phyloP scores from a whole-genome alignment of 2,329 filamentous ascomycete genomes.

The Microascus cirrosus region DNA sequence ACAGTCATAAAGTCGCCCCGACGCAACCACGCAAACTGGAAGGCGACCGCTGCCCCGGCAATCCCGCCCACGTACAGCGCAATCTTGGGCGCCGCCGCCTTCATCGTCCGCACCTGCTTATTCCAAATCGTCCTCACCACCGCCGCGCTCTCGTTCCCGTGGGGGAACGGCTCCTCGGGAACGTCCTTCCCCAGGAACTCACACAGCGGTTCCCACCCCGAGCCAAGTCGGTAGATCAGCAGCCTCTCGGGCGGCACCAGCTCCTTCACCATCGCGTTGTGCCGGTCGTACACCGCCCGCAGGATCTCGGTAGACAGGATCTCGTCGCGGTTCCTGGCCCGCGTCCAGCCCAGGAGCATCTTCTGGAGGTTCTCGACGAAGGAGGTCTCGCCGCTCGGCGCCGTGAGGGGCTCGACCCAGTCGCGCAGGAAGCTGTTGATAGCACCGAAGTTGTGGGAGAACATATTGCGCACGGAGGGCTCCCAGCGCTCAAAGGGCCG shows the following conservation, averaged over 20 bases:
- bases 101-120: not conserved
- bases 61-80: not conserved
- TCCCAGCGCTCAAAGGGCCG: slow-evolving; percentile 20
- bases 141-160: slow-evolving; percentile 15
- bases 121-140: not conserved
- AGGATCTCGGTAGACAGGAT: slow-evolving; percentile 12
- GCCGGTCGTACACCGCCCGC: slow-evolving; percentile 15
- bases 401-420: slow-evolving; percentile 12
- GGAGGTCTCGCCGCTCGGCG: slow-evolving; percentile 8
- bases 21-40: not conserved
- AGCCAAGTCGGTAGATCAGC: slow-evolving; percentile 17
- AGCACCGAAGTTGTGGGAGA: slow-evolving; percentile 3
- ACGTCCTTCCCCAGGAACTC: slow-evolving; percentile 18
- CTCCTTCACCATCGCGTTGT: slow-evolving; percentile 16
- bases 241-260: slow-evolving; percentile 14
- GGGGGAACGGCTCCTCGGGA: slow-evolving; percentile 18
- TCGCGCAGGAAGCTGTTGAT: slow-evolving; percentile 11
- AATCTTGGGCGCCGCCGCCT: not conserved
- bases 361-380: slow-evolving; percentile 17
- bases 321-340: slow-evolving; percentile 8
- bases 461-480: slow-evolving; percentile 17
- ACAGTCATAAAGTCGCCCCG: not conserved
- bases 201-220: slow-evolving; percentile 25
- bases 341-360: slow-evolving; percentile 16
- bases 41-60: not conserved